Base-by-base conservation (phyloP, 1,139 yeast species). In the Hemisphaericaspora lyxosophila region DNA sequence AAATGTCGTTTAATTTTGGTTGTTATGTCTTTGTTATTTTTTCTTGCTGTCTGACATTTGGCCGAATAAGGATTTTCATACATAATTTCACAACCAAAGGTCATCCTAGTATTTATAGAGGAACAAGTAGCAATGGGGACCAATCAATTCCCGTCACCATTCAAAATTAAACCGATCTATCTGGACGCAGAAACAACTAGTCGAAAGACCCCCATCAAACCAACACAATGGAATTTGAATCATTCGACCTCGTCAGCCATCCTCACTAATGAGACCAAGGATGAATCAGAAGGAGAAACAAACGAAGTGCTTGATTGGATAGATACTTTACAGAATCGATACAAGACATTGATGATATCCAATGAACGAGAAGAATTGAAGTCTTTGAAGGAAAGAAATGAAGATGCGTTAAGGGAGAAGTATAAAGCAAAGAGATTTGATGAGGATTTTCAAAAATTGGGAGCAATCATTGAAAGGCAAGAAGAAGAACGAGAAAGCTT, bases 241-340 rank as follows among this genome's bases (percentile, higher is more conserved):
- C 5, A 8, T 9, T 20, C 28, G 3, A 27, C 19, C n/a, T 12
- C 27, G 6, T 27, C 17, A 12, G 18, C 25, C 15, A 17, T 16
- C 7, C 20, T 7, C 13, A 22, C 4, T 8, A 22, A 24, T 14
- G 12, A 31, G 7, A 26, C 12, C 11, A 13, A 2, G 6, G 7
- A 14, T 22, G 24, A 35, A 26, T 8, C 13, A 5, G 31, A 28
- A 11, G 34, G 15, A 15, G 44, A 42, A 25, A 45, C 48, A 1
- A 68, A 69, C 29, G 75, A 74, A 12, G 47, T 78, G n/a, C 59
- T 75, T 7, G 53, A 60, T 16, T 80, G 85, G 85, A 70, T 80
- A 23, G 68, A 70, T 31, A 64, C 75, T 4, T 53, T 76, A 19
- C 56, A 62, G 25, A 47, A 58, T 3, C 73, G 78, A 40, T 53